phyloP scores from a whole-genome alignment of 2,329 filamentous ascomycete species.

The Aspergillus pseudotamarii region DNA sequence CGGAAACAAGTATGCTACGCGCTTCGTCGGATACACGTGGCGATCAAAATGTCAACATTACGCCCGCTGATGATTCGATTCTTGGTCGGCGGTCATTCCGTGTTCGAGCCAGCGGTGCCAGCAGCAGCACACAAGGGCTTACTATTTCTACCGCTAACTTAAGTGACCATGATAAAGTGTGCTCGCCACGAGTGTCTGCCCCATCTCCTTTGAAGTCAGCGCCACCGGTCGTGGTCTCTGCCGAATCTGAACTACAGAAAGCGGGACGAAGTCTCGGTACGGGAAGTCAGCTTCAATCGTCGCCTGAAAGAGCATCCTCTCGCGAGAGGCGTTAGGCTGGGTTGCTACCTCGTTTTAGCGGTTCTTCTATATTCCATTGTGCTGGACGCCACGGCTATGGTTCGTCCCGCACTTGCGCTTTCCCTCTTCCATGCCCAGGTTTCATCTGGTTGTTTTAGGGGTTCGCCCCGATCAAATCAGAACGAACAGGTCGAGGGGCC shows the following conservation, averaged over 20 bases:
- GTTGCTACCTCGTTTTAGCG: not conserved
- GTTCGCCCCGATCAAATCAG: not conserved
- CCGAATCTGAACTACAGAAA: slow-evolving; percentile 28
- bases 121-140: slow-evolving; percentile 28
- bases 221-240: slow-evolving; percentile 33
- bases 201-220: slow-evolving; percentile 34
- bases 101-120: slow-evolving; percentile 36
- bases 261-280: slow-evolving; percentile 29
- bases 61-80: slow-evolving; percentile 25
- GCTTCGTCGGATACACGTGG: slow-evolving; percentile 17
- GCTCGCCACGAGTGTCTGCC: slow-evolving; percentile 22
- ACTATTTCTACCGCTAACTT: slow-evolving; percentile 35
- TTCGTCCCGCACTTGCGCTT: slow-evolving; percentile 4
- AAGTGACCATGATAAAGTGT: slow-evolving; percentile 29
- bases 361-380: slow-evolving; percentile 1
- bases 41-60: slow-evolving; percentile 31
- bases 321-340: slow-evolving; percentile 15
- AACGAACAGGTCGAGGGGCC: not conserved
- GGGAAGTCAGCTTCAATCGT: slow-evolving; percentile 27
- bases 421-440: not conserved
- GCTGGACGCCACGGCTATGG: slow-evolving; percentile 17
- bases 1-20: slow-evolving; percentile 26
- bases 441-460: not conserved
- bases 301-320: slow-evolving; percentile 19
- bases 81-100: slow-evolving; percentile 34